A percentile compares a stretch with the other conserved stretches of the same genome.
Evolutionary conservation across 2,329 filamentous ascomycete genomes (phyloP).

Genomic region (Ophiostoma himal-ulmi): DNA sequence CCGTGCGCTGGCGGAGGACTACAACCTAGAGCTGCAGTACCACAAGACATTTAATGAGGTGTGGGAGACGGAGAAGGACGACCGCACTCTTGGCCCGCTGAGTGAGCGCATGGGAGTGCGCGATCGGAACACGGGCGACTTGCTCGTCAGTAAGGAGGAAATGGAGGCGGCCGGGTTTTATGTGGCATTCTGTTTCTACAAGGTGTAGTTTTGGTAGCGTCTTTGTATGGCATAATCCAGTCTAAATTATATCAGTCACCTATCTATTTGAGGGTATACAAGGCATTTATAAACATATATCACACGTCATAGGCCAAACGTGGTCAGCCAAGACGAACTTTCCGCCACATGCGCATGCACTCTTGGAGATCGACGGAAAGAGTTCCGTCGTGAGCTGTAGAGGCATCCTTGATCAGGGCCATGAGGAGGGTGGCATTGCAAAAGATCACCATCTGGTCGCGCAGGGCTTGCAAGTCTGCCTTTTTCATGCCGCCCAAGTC

Average conservation of each 20-base stretch:
- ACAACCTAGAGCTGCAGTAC: conserved; percentile 92
- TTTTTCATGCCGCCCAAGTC: conserved; percentile 50
- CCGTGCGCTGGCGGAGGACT: conserved; percentile 89
- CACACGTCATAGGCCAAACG: background rate
- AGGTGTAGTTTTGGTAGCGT: conserved; percentile 53
- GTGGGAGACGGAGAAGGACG: conserved; percentile 86
- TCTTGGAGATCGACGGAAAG: conserved; percentile 50
- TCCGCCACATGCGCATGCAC: conserved; percentile 49
- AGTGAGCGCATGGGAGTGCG: conserved; percentile 96
- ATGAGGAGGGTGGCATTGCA: conserved; percentile 45
- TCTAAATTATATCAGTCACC: background rate
- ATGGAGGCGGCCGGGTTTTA: conserved; percentile 91
- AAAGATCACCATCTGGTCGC: conserved; percentile 39
- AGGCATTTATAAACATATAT: background rate
- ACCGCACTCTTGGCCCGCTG: conserved; percentile 70
- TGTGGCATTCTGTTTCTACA: conserved; percentile 94
- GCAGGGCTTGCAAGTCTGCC: conserved; percentile 39
- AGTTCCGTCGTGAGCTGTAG: conserved; percentile 42
- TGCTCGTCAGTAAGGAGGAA: conserved; percentile 77
- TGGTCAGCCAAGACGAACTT: conserved; percentile 43
- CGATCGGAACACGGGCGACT: conserved; percentile 57
- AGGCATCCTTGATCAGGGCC: conserved; percentile 43
- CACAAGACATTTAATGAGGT: conserved; percentile 86
- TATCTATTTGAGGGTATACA: too few species aligned
- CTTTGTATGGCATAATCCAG: background rate